phyloP scores from a whole-genome alignment of 1,284 basidiomycete genomes.

The Paramarasmius palmivorus region DNA sequence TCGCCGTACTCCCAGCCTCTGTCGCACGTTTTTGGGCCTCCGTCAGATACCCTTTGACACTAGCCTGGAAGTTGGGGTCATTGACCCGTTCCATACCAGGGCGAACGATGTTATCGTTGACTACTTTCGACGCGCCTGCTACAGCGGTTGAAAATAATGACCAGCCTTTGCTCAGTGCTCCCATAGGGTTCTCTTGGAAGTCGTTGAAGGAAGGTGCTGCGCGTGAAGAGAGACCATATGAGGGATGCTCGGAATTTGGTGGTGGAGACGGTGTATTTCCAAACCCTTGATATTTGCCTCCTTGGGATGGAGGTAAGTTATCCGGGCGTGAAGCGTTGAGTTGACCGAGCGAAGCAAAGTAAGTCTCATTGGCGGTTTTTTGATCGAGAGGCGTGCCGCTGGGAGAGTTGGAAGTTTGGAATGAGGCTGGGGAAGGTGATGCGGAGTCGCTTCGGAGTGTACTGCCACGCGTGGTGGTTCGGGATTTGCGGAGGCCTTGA shows the following conservation, averaged over 20 bases:
- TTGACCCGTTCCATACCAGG: conserved; percentile 76
- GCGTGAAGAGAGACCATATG: conserved; percentile 67
- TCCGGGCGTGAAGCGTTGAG: conserved; percentile 69
- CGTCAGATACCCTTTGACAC: conserved; percentile 66
- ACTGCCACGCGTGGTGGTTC: conserved; percentile 59
- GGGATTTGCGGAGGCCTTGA: conserved; percentile 76
- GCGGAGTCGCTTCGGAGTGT: conserved; percentile 52
- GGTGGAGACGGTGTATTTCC: conserved; percentile 68
- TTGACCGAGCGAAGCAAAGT: conserved; percentile 73
- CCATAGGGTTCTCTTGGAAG: conserved; percentile 77
- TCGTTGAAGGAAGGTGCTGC: conserved; percentile 71
- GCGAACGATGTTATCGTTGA: conserved; percentile 79
- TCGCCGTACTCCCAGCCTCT: conserved; percentile 58
- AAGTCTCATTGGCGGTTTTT: conserved; percentile 75
- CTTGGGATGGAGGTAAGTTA: conserved; percentile 81
- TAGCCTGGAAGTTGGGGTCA: conserved; percentile 77
- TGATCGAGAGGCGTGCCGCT: conserved; percentile 51
- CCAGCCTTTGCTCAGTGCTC: conserved; percentile 84
- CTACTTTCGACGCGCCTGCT: conserved; percentile 68
- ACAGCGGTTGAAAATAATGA: conserved; percentile 78
- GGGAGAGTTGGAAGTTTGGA: conserved; percentile 41
- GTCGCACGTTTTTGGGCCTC: conserved; percentile 68
- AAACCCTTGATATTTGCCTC: conserved; percentile 84
- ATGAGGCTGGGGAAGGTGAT: conserved; percentile 56
- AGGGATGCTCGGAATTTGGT: conserved; percentile 50